Conservation (phyloP, 2,329 filamentous ascomycete species). For the Knoxdaviesia capensis region DNA sequence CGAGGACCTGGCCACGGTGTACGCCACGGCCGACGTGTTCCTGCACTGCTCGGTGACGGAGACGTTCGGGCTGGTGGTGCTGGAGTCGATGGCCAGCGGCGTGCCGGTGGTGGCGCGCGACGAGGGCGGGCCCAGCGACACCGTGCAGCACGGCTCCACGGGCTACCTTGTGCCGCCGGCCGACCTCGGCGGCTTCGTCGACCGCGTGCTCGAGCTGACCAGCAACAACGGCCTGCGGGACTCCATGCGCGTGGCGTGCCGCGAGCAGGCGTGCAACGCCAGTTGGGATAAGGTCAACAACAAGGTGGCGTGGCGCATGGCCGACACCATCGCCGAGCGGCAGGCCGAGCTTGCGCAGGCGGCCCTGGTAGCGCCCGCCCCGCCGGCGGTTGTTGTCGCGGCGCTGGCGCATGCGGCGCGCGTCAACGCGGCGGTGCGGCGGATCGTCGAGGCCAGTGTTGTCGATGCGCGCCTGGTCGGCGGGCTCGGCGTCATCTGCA, state of each 20-base stretch:
- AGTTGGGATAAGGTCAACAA: conserved; percentile 58
- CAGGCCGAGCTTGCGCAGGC: conserved; percentile 3
- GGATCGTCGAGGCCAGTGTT: conserved; percentile 5
- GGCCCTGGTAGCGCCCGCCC: conserved; percentile 2
- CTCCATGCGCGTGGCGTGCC: conserved; percentile 24
- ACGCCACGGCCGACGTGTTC: conserved; percentile 49
- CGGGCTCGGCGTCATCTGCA: conserved; percentile 23
- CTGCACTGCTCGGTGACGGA: conserved; percentile 53
- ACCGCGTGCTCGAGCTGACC: conserved; percentile 27
- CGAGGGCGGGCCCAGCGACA: conserved; percentile 49
- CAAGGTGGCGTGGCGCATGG: conserved; percentile 44
- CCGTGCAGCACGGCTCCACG: conserved; percentile 35
- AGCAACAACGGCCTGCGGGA: conserved; percentile 20
- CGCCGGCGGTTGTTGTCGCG: conserved; percentile 5
- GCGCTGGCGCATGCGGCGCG: conserved; percentile 15
- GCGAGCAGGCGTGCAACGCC: conserved; percentile 36
- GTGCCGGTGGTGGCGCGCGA: conserved; percentile 49
- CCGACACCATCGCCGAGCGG: conserved; percentile 27
- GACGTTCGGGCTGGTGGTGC: conserved; percentile 50
- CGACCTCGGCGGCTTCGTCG: conserved; percentile 38
- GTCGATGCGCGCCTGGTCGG: conserved; percentile 22
- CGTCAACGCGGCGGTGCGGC: conserved; percentile 22
- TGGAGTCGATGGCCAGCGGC: conserved; percentile 52
- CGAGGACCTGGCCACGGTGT: conserved; percentile 39
- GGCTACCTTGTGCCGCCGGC: conserved; percentile 39